Percentiles rank a stretch among this genome's conserved stretches.
These are phyloP conservation scores for Pythium chondricola DNA, from an alignment of 352 stramenopile species.

Conservation along the genomic window DNA sequence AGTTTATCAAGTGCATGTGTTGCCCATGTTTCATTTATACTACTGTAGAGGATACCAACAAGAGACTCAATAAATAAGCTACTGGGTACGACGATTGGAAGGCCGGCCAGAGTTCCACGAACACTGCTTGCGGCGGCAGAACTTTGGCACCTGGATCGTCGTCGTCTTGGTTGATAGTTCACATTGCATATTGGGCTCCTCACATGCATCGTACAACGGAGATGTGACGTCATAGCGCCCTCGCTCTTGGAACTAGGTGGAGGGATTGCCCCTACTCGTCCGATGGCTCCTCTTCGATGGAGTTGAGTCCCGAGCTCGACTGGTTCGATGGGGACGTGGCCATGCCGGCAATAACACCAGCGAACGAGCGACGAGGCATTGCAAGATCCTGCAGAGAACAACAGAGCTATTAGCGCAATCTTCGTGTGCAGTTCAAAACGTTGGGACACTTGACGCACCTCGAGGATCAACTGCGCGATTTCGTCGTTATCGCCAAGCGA, in stretches of 20 bases:
- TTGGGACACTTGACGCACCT: no score
- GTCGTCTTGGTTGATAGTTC: slow-evolving; percentile 8
- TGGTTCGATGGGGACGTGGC: slow-evolving; percentile 50
- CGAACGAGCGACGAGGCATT: slow-evolving; percentile 49
- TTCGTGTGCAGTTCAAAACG: no score
- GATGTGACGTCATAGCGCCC: no score
- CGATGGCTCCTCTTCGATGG: slow-evolving; percentile 68
- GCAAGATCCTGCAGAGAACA: slow-evolving; percentile 41
- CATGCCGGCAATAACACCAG: slow-evolving; percentile 52
- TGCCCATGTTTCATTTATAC: no score
- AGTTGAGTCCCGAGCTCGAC: slow-evolving; percentile 51
- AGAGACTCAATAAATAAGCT: slow-evolving; percentile 21
- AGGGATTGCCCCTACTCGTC: no score
- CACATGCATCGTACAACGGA: no score
- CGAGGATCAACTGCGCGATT: slow-evolving; percentile 67
- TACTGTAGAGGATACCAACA: slow-evolving; percentile 12
- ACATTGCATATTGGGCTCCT: no score
- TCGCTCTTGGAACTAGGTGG: no score
- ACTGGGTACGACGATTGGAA: slow-evolving; percentile 9
- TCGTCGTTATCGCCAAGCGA: slow-evolving; percentile 62
- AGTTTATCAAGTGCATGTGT: no score
- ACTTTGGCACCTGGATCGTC: no score
- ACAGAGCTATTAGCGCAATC: not conserved
- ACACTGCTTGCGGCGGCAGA: no score
- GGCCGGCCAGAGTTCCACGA: no score